Base-by-base conservation (phyloP, 2,329 filamentous ascomycete species). In the Fusarium sp. region DNA sequence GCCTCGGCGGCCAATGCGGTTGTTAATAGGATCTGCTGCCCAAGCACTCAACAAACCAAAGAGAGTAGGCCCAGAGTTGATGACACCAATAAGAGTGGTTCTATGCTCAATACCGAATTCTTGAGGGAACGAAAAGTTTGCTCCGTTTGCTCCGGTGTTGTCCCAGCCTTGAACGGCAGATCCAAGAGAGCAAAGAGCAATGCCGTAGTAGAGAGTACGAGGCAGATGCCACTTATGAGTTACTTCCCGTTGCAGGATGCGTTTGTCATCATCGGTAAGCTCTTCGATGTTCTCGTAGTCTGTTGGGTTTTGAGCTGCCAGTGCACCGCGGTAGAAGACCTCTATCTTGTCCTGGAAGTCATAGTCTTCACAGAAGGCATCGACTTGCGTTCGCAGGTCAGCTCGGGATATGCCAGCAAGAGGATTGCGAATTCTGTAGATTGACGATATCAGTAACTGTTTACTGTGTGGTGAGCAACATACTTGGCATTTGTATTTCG, bases 61-160 rank as follows among this genome's bases (percentile, higher is more conserved):
- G 4, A 77, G 62, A 3, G 75, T 74, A 7, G 76, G 75, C 8
- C 55, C 77, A 1, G 84, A 78, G 66, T 92, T 92, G 59, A 92
- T 84, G 10, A 90, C 79, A 28, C 90, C 90, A 22, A 91, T 83
- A 26, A 91, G 82, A 86, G 88, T 90, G 18, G 83, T 81, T 66
- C 73, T 76, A 30, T 80, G 52, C 34, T 76, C 68, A 17, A 84
- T 82, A 15, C 81, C 81, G 26, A 84, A 82, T 52, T 79, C 81
- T 20, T 72, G 61, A 0, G 82, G 82, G 51, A 83, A 84, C 0
- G 81, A 82, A 12, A 84, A 75, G 57, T 84, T 84, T 28, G 83
- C 83, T 1, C 82, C 83, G 24, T 82, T 82, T 6, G 81, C 79
- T 10, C 83, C 83, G 9, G 83, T 85, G 58, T 85, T 83, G 64